Evolutionary conservation across 2,329 filamentous ascomycete genomes (phyloP).

Genomic region (Nigrospora oryzae): DNA sequence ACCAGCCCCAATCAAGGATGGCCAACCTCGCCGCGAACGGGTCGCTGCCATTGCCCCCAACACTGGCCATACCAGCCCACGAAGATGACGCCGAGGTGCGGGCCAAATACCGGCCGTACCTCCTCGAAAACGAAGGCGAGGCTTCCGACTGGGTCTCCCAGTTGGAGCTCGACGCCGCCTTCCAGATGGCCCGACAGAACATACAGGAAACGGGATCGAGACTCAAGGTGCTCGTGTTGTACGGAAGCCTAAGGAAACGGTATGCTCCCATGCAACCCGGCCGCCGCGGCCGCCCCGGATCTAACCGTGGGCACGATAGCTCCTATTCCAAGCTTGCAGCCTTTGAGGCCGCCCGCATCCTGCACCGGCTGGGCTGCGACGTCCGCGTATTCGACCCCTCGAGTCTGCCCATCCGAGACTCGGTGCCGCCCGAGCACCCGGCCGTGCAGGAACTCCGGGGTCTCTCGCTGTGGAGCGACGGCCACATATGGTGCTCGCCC

Average conservation of each 20-base stretch:
- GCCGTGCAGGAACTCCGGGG: conserved; percentile 56
- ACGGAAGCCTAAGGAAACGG: conserved; percentile 46
- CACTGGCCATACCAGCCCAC: background rate
- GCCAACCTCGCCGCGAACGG: background rate
- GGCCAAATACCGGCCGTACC: conserved; percentile 44
- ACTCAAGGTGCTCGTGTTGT: conserved; percentile 50
- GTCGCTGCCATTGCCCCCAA: background rate
- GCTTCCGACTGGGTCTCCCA: conserved; percentile 44
- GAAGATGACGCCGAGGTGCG: background rate
- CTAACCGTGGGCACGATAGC: conserved; percentile 17
- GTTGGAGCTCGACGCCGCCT: conserved; percentile 44
- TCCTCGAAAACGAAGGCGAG: conserved; percentile 29
- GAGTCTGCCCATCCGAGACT: conserved; percentile 55
- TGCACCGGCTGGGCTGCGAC: conserved; percentile 57
- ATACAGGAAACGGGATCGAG: conserved; percentile 22
- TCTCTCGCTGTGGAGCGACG: conserved; percentile 56
- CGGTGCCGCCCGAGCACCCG: conserved; percentile 44
- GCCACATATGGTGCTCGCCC: conserved; percentile 56
- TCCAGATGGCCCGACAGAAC: conserved; percentile 41
- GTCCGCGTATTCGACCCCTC: conserved; percentile 54
- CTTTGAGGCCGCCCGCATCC: conserved; percentile 49
- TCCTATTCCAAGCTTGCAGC: conserved; percentile 55
- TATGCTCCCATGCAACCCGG: conserved; percentile 1
- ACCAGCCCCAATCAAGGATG: background rate
- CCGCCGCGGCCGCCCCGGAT: too few relatives aligned